Conservation (phyloP, 768 basidiomycete species). For the Trametes maxima region DNA sequence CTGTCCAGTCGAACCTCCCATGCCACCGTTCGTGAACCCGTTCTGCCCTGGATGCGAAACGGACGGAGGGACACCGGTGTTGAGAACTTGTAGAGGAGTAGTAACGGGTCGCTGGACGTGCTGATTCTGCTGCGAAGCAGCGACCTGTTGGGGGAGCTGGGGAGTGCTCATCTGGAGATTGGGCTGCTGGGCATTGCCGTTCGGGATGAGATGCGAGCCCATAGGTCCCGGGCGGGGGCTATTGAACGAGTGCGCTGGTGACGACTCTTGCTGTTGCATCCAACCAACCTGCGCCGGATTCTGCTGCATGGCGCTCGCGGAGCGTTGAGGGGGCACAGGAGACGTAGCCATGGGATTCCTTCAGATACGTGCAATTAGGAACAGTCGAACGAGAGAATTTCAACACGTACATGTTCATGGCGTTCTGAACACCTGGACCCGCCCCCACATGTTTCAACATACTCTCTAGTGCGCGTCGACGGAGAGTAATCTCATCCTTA, state of each 20-base stretch:
- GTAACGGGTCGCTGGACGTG: constrained; percentile 5
- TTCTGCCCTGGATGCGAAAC: constrained; percentile 5
- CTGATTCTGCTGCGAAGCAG: constrained; percentile 12
- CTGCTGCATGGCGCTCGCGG: not conserved
- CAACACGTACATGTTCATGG: constrained; percentile 3
- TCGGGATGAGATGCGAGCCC: constrained; percentile 6
- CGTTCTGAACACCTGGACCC: not conserved
- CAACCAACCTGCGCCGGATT: constrained; percentile 4
- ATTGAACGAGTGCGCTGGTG: constrained; percentile 16
- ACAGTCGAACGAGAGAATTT: not conserved
- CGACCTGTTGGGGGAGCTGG: constrained; percentile 16
- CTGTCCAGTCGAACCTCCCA: not conserved
- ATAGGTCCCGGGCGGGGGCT: constrained; percentile 8
- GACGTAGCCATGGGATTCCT: constrained; percentile 14
- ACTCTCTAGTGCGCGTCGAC: not conserved
- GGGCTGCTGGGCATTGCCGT: constrained; percentile 12
- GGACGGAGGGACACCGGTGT: not conserved
- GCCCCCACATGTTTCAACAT: not conserved
- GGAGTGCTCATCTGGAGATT: constrained; percentile 17
- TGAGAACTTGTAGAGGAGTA: constrained; percentile 17
- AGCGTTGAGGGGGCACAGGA: constrained; percentile 13
- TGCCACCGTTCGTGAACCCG: constrained; percentile 3
- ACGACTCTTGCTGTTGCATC: constrained; percentile 11
- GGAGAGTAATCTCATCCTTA: constrained; percentile 8
- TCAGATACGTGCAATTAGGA: not conserved